Base-by-base conservation (phyloP, 2,329 filamentous ascomycete species). In the Diaporthe citriasiana region DNA sequence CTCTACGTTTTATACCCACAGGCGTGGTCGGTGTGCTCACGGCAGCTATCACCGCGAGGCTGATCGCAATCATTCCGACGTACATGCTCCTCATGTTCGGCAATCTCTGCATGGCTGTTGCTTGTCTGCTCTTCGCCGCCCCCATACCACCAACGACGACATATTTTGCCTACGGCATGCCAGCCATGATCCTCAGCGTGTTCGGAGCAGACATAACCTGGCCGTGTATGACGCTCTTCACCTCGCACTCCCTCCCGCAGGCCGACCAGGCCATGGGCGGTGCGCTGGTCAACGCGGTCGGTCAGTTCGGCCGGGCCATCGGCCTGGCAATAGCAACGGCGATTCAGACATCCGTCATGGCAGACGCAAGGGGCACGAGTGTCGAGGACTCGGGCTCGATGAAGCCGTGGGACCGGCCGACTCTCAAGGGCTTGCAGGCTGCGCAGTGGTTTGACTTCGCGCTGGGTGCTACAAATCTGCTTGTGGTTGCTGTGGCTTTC, bases 231-330 rank as follows among this genome's bases (percentile, higher is more conserved):
- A 91, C 90, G 0, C 85, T 94, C 0, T 93, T 93, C 79, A 92
- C 89, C 0, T 92, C 91, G 0, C 89, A 90, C 75, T 85, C 88
- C 0, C 84, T 94, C 0, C 89, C 91, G 0, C 83, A 85, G 0
- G 88, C 90, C 66, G 91, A 94, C 75, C 92, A 94, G 78, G 90
- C 91, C 1, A 81, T 94, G 0, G 92, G 92, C 0, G 92, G 92
- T 0, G 92, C 91, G 0, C 86, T 93, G 12, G 89, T 94, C 79
- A 93, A 93, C 74, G 88, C 91, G 0, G 88, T 91, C 17, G 90
- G 89, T 0, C 91, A 93, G 78, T 84, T 93, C 42, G 92, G 92
- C 0, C 85, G 92, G 9, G 88, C 92, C 0, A 87, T 94, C n/a
- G 89, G 90, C 1, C 83, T 94, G 0, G 92, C 92, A 0, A 85